phyloP scores from a whole-genome alignment of 768 basidiomycete genomes.

The Amanita molliuscula region DNA sequence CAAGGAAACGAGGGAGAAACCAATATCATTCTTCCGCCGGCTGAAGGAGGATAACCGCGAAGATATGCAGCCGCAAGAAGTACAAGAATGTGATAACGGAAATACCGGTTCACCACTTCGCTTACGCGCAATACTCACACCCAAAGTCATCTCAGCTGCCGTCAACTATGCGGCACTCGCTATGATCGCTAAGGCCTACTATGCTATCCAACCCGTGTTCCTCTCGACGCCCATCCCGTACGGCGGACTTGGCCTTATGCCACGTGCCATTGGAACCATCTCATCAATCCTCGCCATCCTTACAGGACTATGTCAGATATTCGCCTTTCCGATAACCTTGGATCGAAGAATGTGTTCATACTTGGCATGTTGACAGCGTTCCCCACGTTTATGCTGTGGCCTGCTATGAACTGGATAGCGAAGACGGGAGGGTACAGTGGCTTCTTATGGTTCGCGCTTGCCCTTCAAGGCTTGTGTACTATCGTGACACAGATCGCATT shows the following conservation, averaged over 20 bases:
- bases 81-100: neutral
- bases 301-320: slow-evolving; percentile 46
- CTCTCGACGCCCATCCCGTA: slow-evolving; percentile 46
- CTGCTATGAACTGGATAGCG: slow-evolving; percentile 16
- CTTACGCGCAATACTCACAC: slow-evolving; percentile 5
- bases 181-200: slow-evolving; percentile 47
- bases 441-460: neutral
- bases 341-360: slow-evolving; percentile 28
- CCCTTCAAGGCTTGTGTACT: neutral
- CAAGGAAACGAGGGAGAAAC: slow-evolving; percentile 24
- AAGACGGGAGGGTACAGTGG: neutral
- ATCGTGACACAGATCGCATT: neutral
- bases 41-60: neutral
- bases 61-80: neutral
- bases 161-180: slow-evolving; percentile 21
- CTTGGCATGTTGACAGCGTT: slow-evolving; percentile 28
- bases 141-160: slow-evolving; percentile 38
- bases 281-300: slow-evolving; percentile 39
- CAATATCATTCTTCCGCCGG: neutral
- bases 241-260: slow-evolving; percentile 28
- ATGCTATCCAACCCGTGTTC: slow-evolving; percentile 54
- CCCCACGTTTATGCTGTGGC: slow-evolving; percentile 36
- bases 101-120: neutral
- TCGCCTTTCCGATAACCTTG: slow-evolving; percentile 37
- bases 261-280: slow-evolving; percentile 45